These are phyloP conservation scores for Phaeomoniella chlamydospora DNA, from an alignment of 2,329 filamentous ascomycete genomes.

Conservation along the genomic window DNA sequence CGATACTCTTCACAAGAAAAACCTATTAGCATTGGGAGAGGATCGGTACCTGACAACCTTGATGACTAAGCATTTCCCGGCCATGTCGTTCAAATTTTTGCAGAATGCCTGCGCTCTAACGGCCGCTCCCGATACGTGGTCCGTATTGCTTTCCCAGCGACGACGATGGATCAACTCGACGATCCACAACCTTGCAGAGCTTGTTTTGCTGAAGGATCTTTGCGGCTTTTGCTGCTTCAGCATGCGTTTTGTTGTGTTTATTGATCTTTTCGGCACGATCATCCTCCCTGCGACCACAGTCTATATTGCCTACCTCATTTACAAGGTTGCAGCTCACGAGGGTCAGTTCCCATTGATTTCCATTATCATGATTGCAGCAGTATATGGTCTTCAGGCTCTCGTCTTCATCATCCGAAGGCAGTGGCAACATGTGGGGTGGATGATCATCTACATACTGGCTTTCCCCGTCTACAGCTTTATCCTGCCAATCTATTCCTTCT, in stretches of 20 bases:
- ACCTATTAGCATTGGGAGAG: conserved; percentile 81
- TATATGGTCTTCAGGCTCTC: conserved; percentile 89
- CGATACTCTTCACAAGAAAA: conserved; percentile 92
- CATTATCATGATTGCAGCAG: conserved; percentile 72
- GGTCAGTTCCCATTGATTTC: conserved; percentile 78
- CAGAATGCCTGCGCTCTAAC: conserved; percentile 87
- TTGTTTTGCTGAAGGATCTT: conserved; percentile 81
- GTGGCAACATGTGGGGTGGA: conserved; percentile 98
- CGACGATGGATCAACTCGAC: conserved; percentile 99
- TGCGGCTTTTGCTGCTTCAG: conserved; percentile 98
- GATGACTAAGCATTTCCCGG: conserved; percentile 95
- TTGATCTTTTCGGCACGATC: conserved; percentile 85
- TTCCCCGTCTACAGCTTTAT: conserved; percentile 88
- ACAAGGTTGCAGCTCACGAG: conserved; percentile 51
- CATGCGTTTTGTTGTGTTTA: conserved; percentile 92
- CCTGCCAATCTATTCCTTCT: conserved; percentile 93
- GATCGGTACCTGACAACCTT: conserved; percentile 94
- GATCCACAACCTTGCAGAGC: conserved; percentile 85
- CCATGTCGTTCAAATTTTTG: conserved; percentile 92
- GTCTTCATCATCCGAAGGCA: conserved; percentile 95
- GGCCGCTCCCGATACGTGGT: conserved; percentile 87
- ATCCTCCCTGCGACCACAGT: conserved; percentile 79
- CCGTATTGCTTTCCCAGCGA: conserved; percentile 87
- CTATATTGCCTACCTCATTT: conserved; percentile 81
- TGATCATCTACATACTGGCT: conserved; percentile 96